phyloP scores from a whole-genome alignment of 768 basidiomycete species.

The Amanita thiersii region DNA sequence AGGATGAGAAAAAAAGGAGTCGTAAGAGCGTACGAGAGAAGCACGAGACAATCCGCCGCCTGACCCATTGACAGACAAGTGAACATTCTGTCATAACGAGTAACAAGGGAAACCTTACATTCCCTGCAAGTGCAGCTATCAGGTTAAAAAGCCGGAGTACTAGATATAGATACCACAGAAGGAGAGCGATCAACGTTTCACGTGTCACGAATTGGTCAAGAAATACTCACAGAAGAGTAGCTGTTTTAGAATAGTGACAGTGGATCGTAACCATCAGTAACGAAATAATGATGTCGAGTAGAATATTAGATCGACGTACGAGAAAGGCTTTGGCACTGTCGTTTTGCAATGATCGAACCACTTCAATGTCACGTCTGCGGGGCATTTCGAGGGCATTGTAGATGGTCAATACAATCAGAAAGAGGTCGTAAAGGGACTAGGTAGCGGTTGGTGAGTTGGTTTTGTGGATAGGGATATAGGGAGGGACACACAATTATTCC shows the following conservation, averaged over 20 bases:
- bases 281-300: neutral
- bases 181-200: too few relatives aligned
- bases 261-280: too few relatives aligned
- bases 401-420: neutral
- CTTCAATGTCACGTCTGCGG: conserved; percentile 1
- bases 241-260: too few relatives aligned
- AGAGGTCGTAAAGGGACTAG: conserved; percentile 1
- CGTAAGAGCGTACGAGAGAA: neutral
- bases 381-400: neutral
- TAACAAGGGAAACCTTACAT: neutral
- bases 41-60: neutral
- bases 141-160: neutral
- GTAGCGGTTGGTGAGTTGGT: neutral
- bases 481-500: neutral
- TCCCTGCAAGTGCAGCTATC: neutral
- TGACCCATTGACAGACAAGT: neutral
- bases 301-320: neutral
- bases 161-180: too few relatives aligned
- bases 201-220: too few relatives aligned
- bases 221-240: conserved; percentile 2
- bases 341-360: neutral
- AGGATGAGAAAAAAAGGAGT: neutral
- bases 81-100: neutral
- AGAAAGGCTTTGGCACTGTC: neutral
- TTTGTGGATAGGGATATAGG: neutral